Conservation (phyloP, 495 filamentous ascomycete species). For the Rusavskia elegans region DNA sequence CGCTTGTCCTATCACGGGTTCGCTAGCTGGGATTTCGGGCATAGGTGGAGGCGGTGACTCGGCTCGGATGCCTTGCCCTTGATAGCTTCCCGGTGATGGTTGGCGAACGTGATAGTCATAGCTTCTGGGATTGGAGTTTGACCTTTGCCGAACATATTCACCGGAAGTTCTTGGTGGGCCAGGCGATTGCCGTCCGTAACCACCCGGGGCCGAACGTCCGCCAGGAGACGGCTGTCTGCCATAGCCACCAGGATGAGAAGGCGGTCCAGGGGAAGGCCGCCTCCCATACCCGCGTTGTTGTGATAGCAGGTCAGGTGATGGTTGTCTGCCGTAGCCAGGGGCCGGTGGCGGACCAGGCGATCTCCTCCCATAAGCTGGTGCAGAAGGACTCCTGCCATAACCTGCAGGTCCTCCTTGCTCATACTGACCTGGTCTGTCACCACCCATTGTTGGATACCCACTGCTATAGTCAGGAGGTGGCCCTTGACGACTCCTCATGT, state of each 20-base stretch:
- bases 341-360: constrained; percentile 4
- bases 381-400: constrained; percentile 13
- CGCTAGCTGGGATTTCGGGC: constrained; percentile 29
- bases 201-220: constrained; percentile 9
- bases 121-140: constrained; percentile 19
- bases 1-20: constrained; percentile 47
- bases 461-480: constrained; percentile 32
- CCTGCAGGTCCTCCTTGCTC: constrained; percentile 3
- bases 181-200: constrained; percentile 3
- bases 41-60: constrained; percentile 44
- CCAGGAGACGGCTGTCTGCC: constrained; percentile 6
- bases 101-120: constrained; percentile 19
- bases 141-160: constrained; percentile 20
- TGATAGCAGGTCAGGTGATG: constrained; percentile 22
- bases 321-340: constrained; percentile 24
- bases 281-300: constrained; percentile 23
- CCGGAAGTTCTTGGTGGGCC: constrained; percentile 5
- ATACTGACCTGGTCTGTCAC: constrained; percentile 9
- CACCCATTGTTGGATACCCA: constrained; percentile 16
- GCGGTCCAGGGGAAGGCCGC: constrained; percentile 27
- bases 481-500: constrained; percentile 21
- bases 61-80: not conserved
- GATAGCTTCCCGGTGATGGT: constrained; percentile 14
- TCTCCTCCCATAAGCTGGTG: constrained; percentile 15
- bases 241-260: constrained; percentile 10